Percentiles rank a stretch among this genome's conserved stretches.
Evolutionary conservation across 2,329 filamentous ascomycete species (phyloP).

Genomic region (Diaporthe sp.): DNA sequence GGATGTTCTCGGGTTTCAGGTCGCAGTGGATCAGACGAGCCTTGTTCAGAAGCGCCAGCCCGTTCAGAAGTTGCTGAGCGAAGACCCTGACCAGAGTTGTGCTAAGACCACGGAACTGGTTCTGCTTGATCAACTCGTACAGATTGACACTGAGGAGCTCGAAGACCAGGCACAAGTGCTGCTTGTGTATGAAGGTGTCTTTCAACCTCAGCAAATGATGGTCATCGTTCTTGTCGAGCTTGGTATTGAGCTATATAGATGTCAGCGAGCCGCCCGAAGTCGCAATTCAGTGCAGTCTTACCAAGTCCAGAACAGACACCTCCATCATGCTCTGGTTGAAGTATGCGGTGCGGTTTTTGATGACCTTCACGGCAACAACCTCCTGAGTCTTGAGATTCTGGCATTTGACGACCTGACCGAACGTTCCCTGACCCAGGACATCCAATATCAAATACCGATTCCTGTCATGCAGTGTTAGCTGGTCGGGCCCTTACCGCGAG

Average conservation of each 20-base stretch:
- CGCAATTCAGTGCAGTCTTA: conserved; percentile 58
- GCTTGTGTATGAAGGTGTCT: conserved; percentile 97
- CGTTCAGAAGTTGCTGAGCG: conserved; percentile 95
- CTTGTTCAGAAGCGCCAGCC: conserved; percentile 92
- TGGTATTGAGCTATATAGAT: conserved; percentile 85
- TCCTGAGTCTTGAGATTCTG: conserved; percentile 99
- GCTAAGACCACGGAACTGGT: conserved; percentile 97
- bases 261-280: conserved; percentile 28
- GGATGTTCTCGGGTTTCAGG: conserved; percentile 97
- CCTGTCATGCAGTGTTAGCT: conserved; percentile 57
- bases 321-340: conserved; percentile 99
- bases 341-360: conserved; percentile 98
- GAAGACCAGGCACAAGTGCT: conserved; percentile 97
- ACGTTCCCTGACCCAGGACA: conserved; percentile 96
- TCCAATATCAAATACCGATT: conserved; percentile 98
- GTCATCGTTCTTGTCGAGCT: conserved; percentile 99
- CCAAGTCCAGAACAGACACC: conserved; percentile 95
- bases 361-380: conserved; percentile 98
- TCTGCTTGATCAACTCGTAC: conserved; percentile 99
- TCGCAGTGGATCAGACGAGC: conserved; percentile 98
- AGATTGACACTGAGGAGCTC: conserved; percentile 97
- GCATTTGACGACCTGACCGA: conserved; percentile 98
- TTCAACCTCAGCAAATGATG: conserved; percentile 95
- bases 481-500: background rate
- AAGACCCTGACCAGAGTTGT: conserved; percentile 98